Evolutionary conservation across 139 green algal genomes (phyloP).

Genomic region (Micromonas commoda): DNA sequence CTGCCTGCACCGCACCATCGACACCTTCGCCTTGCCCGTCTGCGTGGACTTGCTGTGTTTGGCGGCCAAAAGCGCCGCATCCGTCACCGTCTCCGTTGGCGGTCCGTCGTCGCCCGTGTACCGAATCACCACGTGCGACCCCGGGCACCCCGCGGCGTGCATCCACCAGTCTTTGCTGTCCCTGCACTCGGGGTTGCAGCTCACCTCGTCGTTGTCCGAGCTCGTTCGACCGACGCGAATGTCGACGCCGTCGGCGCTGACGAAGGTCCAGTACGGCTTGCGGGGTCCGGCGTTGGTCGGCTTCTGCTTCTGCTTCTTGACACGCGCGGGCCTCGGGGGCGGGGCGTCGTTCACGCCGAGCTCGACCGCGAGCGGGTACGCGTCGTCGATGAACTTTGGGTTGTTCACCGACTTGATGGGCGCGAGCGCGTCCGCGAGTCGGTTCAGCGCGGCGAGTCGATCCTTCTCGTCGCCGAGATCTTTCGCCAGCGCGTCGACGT

Average conservation of each 20-base stretch:
- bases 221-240: constrained; percentile 32
- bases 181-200: constrained; percentile 7
- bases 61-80: constrained; percentile 27
- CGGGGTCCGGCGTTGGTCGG: background rate
- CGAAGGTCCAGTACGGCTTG: constrained; percentile 29
- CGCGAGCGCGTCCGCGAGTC: background rate
- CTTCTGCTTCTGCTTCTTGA: constrained; percentile 20
- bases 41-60: constrained; percentile 25
- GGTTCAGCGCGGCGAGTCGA: background rate
- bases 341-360: constrained; percentile 7
- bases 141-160: constrained; percentile 31
- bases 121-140: constrained; percentile 31
- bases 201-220: constrained; percentile 31
- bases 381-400: background rate
- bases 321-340: constrained; percentile 8
- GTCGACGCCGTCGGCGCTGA: constrained; percentile 18
- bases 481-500: constrained; percentile 5
- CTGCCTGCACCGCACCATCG: constrained; percentile 21
- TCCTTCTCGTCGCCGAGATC: background rate
- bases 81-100: constrained; percentile 11
- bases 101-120: constrained; percentile 3
- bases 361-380: background rate
- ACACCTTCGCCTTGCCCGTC: constrained; percentile 20
- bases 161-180: constrained; percentile 33
- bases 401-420: background rate